Base-by-base conservation (phyloP, 805 yeast species). In the Yamadazyma endophytica region DNA sequence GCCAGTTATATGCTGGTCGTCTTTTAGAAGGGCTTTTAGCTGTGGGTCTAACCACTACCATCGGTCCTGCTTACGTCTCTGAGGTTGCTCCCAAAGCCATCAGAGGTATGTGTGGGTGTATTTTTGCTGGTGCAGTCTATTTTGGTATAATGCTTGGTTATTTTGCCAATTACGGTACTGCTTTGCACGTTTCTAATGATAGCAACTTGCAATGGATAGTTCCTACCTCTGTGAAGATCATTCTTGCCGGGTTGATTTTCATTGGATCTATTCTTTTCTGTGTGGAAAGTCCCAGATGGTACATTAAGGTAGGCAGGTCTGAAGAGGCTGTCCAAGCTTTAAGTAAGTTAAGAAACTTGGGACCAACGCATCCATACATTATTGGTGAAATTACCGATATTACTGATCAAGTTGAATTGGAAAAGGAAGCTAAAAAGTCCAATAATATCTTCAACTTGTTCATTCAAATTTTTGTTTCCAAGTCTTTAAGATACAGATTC, bases 51-150 rank as follows among this genome's bases (percentile, higher is more conserved):
- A 69, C 80, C 6, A 68, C 72, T 7, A 73, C 75, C 12, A 61
- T 70, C 37, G 79, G 79, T 5, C 80, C 80, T 9, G 60, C 73
- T 31, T 74, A 73, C 42, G 47, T 73, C 28, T 63, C 76, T 3
- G 82, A 75, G 46, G 64, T 70, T 21, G 59, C 79, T 11, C 80
- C 82, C 13, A 58, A 63, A 24, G 54, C 66, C 20, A 64, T 70
- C 34, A 61, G 81, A 51, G 80, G 80, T 24, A 42, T 70, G 29
- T 66, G 74, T 44, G 66, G 63, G 28, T 68, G 75, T 54, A 52
- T 73, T 22, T 76, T 73, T 46, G 68, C 77, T 3, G 80, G 81
- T 37, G 71, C 77, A 6, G 79, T 75, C 21, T 75, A 75, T 42
- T 51, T 75, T 11, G 81, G 81, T 24, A 60, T 72, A 18, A 59